Evolutionary conservation across 257 asterid genomes (phyloP), one percentile per base, ranked within the genome.

Genomic region (Jaltomata sinuosa): DNA sequence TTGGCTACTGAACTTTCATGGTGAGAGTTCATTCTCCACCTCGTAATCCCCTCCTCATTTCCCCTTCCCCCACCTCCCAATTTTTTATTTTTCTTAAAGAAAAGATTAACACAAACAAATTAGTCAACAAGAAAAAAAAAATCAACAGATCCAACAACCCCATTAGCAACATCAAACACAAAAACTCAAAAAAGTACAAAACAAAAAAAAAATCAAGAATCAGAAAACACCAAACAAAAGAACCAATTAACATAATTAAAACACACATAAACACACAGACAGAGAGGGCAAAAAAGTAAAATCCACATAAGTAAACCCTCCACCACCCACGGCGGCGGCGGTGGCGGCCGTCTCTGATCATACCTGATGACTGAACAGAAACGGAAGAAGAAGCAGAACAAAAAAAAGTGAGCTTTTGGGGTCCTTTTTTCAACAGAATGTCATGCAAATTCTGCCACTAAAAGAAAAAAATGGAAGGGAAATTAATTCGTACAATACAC

Each of bases 141-240:
- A 47, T 49, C 42, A 77, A 77, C 64, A 77, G 82, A 77, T 77
- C 82, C 82, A 49, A 49, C 82, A 77, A 77, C 82, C 55, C 62
- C 61, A 27, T n/a, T 77, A 29, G 45, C 22, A 77, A 49, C 5
- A 77, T 5, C 64, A 16, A 77, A 29, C 45, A 49, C 45, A 77
- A 0, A 25, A 76, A 1, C 6, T 25, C 0, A 15, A 40, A 22
- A 72, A 34, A 22, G n/a, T n/a, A n/a, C n/a, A n/a, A n/a, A n/a
- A n/a, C 4, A 68, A 25, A 15, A 14, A 1, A 47, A 72, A 0
- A 42, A 15, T 38, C 53, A 45, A 1, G 42, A 25, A 74, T 15
- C 21, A 38, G 29, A 47, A 42, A 3, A 12, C 14, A 9, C 3
- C 36, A 57, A n/a, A 57, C 0, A 0, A 57, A 21, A 38, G 8